Conservation (phyloP, 768 basidiomycete species). For the Trametes maxima region DNA sequence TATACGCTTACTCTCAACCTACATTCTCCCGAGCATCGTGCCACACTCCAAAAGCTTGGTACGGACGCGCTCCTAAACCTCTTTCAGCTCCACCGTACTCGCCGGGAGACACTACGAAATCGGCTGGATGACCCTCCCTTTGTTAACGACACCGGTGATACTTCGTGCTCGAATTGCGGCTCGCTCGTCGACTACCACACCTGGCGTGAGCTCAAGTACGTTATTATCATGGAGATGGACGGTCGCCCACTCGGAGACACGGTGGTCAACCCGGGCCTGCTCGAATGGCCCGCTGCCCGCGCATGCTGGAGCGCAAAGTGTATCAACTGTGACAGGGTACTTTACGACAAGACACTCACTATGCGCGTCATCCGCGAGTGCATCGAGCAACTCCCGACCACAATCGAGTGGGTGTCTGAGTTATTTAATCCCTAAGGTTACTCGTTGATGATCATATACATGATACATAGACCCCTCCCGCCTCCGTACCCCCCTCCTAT, state of each 20-base stretch:
- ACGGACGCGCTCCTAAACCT: slow-evolving; percentile 56
- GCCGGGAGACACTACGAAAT: slow-evolving; percentile 51
- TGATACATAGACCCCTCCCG: not conserved
- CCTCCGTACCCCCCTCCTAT: not conserved
- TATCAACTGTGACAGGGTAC: slow-evolving; percentile 48
- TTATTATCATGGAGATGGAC: slow-evolving; percentile 60
- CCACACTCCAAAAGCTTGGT: slow-evolving; percentile 49
- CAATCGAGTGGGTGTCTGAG: slow-evolving; percentile 33
- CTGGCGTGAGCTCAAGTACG: slow-evolving; percentile 66
- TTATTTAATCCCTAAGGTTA: not conserved
- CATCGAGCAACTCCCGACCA: slow-evolving; percentile 50
- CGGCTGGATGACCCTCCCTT: slow-evolving; percentile 61
- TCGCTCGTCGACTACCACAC: slow-evolving; percentile 55
- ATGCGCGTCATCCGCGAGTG: slow-evolving; percentile 57
- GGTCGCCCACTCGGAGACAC: slow-evolving; percentile 60
- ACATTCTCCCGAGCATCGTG: slow-evolving; percentile 46
- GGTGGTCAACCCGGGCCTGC: slow-evolving; percentile 48
- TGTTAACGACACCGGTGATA: slow-evolving; percentile 49
- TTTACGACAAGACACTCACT: slow-evolving; percentile 60
- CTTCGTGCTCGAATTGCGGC: slow-evolving; percentile 57
- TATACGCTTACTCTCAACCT: slow-evolving; percentile 58
- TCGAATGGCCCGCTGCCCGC: slow-evolving; percentile 58
- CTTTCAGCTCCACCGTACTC: slow-evolving; percentile 53
- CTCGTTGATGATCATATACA: not conserved
- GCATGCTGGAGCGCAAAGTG: slow-evolving; percentile 65